phyloP scores from a whole-genome alignment of 495 filamentous ascomycete species.

The Barbatosphaeria neglecta region DNA sequence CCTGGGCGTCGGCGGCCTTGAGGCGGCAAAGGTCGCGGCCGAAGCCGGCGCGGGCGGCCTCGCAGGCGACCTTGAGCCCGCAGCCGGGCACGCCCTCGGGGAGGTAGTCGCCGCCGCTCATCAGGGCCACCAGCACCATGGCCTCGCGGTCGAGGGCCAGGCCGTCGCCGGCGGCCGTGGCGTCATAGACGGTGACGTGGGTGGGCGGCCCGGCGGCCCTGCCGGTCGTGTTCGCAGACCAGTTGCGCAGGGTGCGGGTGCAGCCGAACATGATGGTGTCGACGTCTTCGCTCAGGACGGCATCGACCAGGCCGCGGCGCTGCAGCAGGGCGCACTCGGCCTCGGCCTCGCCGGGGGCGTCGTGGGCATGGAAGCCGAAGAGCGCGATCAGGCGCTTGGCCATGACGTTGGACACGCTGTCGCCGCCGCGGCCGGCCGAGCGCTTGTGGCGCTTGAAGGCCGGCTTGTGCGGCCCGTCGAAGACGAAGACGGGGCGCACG shows the following conservation, averaged over 20 bases:
- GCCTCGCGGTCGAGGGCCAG: no score
- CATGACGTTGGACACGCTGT: conserved; percentile 42
- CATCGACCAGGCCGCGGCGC: conserved; percentile 76
- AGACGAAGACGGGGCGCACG: conserved; percentile 87
- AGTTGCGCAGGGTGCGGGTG: conserved; percentile 64
- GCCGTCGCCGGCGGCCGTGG: no score
- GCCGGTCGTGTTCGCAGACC: conserved; percentile 51
- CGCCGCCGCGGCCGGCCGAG: conserved; percentile 32
- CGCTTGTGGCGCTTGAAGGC: conserved; percentile 78
- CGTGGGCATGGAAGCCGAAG: conserved; percentile 76
- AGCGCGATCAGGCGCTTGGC: conserved; percentile 70
- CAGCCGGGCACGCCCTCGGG: conserved; percentile 82
- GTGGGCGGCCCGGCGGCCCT: conserved; percentile 58
- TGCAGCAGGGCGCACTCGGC: conserved; percentile 91
- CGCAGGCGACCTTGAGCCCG: conserved; percentile 75
- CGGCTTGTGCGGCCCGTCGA: conserved; percentile 85
- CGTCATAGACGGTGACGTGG: conserved; percentile 73
- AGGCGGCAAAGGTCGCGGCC: conserved; percentile 62
- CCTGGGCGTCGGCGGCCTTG: conserved; percentile 35
- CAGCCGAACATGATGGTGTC: conserved; percentile 98
- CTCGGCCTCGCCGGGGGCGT: conserved; percentile 91
- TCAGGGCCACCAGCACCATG: conserved; percentile 89
- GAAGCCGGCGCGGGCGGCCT: conserved; percentile 83
- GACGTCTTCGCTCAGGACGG: conserved; percentile 92
- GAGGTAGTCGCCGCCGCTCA: conserved; percentile 93